Percentiles rank a stretch among this genome's conserved stretches.
These are phyloP conservation scores for Phytophthora cryptogea DNA, from an alignment of 352 stramenopile genomes.

Conservation along the genomic window DNA sequence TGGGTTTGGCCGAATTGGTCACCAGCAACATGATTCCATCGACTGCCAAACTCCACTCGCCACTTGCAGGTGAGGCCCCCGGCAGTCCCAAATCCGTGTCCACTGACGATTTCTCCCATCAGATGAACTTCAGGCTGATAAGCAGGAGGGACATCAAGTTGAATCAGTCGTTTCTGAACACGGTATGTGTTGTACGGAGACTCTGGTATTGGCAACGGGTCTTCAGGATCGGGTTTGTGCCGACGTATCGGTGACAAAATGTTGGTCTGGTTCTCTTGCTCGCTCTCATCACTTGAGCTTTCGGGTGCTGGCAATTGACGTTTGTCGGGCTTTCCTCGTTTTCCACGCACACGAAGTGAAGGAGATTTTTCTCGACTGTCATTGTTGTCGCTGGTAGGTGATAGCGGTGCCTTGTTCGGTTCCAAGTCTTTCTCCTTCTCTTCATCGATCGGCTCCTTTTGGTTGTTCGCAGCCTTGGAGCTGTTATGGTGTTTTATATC, in stretches of 20 bases:
- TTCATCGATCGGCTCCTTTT: constrained; percentile 13
- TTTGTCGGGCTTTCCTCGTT: constrained; percentile 16
- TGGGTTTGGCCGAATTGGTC: constrained; percentile 69
- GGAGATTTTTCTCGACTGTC: constrained; percentile 3
- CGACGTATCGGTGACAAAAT: constrained; percentile 30
- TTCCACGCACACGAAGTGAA: constrained; percentile 8
- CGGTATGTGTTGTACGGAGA: constrained; percentile 18
- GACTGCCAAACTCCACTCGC: constrained; percentile 62
- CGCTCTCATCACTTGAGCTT: constrained; percentile 24
- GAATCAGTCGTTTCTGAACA: constrained; percentile 18
- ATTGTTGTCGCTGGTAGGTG: constrained; percentile 13
- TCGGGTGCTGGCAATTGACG: constrained; percentile 11
- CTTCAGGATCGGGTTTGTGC: constrained; percentile 30
- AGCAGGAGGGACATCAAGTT: constrained; percentile 40
- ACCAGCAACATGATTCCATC: constrained; percentile 63
- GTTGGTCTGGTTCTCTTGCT: constrained; percentile 35
- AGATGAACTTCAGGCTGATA: constrained; percentile 74
- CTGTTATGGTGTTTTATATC: constrained; percentile 31
- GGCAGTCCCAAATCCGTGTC: constrained; percentile 44
- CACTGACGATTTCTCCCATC: constrained; percentile 66
- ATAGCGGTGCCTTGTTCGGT: constrained; percentile 7
- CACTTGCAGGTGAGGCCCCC: constrained; percentile 70
- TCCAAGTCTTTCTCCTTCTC: constrained; percentile 17
- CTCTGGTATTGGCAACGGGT: constrained; percentile 23
- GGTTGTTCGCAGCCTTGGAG: constrained; percentile 20